Evolutionary conservation across 495 filamentous ascomycete genomes (phyloP).

Genomic region (Viridothelium virens): DNA sequence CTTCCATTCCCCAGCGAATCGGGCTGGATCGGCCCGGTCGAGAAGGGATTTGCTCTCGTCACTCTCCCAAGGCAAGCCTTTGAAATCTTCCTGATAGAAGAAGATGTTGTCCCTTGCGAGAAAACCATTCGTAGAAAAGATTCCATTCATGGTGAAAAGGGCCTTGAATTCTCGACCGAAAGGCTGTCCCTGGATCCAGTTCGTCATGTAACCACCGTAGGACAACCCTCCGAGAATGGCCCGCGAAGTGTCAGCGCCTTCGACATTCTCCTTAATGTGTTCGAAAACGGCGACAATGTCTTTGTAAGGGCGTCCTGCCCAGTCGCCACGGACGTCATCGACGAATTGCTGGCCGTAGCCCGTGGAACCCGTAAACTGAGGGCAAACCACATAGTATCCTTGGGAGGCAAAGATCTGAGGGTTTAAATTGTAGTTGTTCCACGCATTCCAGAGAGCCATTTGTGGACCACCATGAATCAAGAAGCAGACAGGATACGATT

Average conservation of each 20-base stretch:
- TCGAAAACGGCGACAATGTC: conserved; percentile 49
- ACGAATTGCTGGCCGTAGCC: conserved; percentile 45
- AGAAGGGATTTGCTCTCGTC: conserved; percentile 1
- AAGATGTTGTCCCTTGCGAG: conserved; percentile 49
- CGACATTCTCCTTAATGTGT: conserved; percentile 43
- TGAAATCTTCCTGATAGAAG: conserved; percentile 35
- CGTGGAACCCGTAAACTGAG: conserved; percentile 47
- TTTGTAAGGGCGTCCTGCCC: conserved; percentile 48
- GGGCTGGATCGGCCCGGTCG: conserved; percentile 6
- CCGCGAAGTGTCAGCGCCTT: conserved; percentile 43
- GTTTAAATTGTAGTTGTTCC: conserved; percentile 30
- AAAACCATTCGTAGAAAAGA: conserved; percentile 31
- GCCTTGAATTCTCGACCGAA: conserved; percentile 50
- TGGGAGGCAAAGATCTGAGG: conserved; percentile 48
- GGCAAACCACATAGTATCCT: conserved; percentile 50
- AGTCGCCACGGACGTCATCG: conserved; percentile 42
- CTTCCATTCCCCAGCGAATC: conserved; percentile 46
- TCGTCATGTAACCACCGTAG: conserved; percentile 49
- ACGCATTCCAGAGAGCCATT: conserved; percentile 19
- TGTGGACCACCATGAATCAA: conserved; percentile 51
- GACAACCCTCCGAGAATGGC: conserved; percentile 45
- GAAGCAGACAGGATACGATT: conserved; percentile 46
- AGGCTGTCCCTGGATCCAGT: conserved; percentile 52
- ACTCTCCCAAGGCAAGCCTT: conserved; percentile 34
- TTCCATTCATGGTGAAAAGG: conserved; percentile 61